These are phyloP conservation scores for Aspergillus thermomutatus DNA, from an alignment of 2,329 filamentous ascomycete genomes.

Conservation along the genomic window DNA sequence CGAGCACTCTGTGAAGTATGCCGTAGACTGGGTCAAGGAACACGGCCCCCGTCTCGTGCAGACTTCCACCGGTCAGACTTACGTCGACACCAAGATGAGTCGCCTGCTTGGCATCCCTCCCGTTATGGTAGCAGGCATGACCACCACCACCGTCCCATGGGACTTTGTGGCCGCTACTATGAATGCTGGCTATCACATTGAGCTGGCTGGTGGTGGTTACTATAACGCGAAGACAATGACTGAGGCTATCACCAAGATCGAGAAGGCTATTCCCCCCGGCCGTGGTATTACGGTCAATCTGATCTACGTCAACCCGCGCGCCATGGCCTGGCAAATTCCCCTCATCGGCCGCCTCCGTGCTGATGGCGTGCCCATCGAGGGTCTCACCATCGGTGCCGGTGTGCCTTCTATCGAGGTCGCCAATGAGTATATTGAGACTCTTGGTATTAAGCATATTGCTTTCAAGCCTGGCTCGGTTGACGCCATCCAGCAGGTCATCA, in stretches of 20 bases:
- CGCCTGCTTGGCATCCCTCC: slow-evolving; percentile 79
- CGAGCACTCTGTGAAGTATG: too few relatives aligned
- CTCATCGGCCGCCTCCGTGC: slow-evolving; percentile 56
- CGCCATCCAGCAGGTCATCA: slow-evolving; percentile 82
- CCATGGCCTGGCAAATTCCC: slow-evolving; percentile 53
- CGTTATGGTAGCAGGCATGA: slow-evolving; percentile 92
- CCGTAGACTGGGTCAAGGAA: slow-evolving; percentile 66
- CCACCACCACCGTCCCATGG: slow-evolving; percentile 82
- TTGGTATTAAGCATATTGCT: slow-evolving; percentile 86
- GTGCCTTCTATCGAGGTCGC: slow-evolving; percentile 92
- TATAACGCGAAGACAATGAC: slow-evolving; percentile 45
- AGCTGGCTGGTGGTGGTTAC: slow-evolving; percentile 51
- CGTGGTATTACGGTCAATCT: too few relatives aligned
- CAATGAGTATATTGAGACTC: slow-evolving; percentile 88
- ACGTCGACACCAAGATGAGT: slow-evolving; percentile 96
- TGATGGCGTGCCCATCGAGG: slow-evolving; percentile 81
- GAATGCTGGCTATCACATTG: slow-evolving; percentile 48
- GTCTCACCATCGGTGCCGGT: slow-evolving; percentile 86
- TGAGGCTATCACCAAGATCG: slow-evolving; percentile 46
- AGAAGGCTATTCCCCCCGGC: too few relatives aligned
- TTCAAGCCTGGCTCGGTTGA: slow-evolving; percentile 93
- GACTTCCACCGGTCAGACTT: slow-evolving; percentile 77
- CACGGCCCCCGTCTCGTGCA: slow-evolving; percentile 88
- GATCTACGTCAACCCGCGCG: too few relatives aligned
- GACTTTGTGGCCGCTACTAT: slow-evolving; percentile 54